Conservation (phyloP, 1,284 basidiomycete genomes). For the Filobasidium uniguttulatum region DNA sequence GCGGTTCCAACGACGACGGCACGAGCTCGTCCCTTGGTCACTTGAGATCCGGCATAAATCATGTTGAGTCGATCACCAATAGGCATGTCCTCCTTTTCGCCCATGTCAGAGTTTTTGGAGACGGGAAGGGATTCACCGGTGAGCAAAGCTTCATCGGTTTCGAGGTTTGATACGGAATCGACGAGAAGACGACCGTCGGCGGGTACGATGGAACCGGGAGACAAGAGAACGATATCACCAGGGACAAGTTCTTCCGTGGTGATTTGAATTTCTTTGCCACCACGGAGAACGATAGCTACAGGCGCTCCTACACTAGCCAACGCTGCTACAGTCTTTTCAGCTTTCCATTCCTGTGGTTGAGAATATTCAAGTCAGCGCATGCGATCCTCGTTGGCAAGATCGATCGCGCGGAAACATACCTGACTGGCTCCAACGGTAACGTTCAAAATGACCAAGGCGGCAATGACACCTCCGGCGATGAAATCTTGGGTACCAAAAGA, state of each 20-base stretch:
- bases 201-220: slow-evolving; percentile 49
- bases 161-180: slow-evolving; percentile 40
- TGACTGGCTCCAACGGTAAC: slow-evolving; percentile 36
- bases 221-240: slow-evolving; percentile 48
- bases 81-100: slow-evolving; percentile 37
- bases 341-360: slow-evolving; percentile 34
- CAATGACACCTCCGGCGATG: slow-evolving; percentile 53
- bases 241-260: slow-evolving; percentile 50
- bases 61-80: slow-evolving; percentile 37
- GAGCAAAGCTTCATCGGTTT: slow-evolving; percentile 53
- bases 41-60: slow-evolving; percentile 47
- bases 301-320: slow-evolving; percentile 43
- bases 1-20: slow-evolving; percentile 49
- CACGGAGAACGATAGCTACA: slow-evolving; percentile 48
- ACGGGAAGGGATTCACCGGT: slow-evolving; percentile 58
- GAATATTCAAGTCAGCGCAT: not conserved
- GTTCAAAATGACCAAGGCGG: slow-evolving; percentile 48
- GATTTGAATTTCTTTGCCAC: slow-evolving; percentile 43
- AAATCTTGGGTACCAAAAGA: slow-evolving; percentile 51
- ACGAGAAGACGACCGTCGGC: slow-evolving; percentile 45
- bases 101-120: slow-evolving; percentile 42
- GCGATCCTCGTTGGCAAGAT: too few relatives aligned
- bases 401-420: slow-evolving; percentile 1
- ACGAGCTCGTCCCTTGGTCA: slow-evolving; percentile 52
- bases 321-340: slow-evolving; percentile 39